Evolutionary conservation across 1,284 basidiomycete genomes (phyloP).

Genomic region (Peniophora sp.): DNA sequence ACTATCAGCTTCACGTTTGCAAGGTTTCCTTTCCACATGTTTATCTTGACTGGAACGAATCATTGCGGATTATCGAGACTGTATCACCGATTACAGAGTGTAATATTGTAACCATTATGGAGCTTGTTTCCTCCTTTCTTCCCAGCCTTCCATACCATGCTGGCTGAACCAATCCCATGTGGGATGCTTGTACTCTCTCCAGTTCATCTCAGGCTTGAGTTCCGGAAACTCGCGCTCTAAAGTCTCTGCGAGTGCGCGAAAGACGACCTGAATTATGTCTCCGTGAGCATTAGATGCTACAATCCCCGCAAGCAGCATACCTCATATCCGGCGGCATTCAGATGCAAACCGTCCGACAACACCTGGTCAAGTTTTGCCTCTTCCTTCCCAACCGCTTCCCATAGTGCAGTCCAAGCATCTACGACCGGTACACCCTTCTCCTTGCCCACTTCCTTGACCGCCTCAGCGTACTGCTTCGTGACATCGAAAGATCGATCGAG

Average conservation of each 20-base stretch:
- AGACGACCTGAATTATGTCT: conserved; percentile 47
- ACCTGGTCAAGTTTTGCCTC: conserved; percentile 42
- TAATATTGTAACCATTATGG: too few species aligned
- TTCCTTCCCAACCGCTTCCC: conserved; percentile 54
- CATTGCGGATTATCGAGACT: too few species aligned
- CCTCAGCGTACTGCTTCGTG: conserved; percentile 64
- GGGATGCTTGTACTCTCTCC: conserved; percentile 44
- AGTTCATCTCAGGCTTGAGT: conserved; percentile 46
- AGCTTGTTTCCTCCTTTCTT: conserved; percentile 2
- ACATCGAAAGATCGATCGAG: conserved; percentile 54
- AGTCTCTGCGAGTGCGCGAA: conserved; percentile 48
- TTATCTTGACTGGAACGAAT: too few species aligned
- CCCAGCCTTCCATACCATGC: conserved; percentile 11
- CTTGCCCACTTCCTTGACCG: conserved; percentile 52
- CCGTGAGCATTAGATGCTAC: not conserved
- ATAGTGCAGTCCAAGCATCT: conserved; percentile 65
- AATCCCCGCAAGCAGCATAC: conserved; percentile 30
- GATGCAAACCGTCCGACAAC: conserved; percentile 70
- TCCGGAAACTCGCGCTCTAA: conserved; percentile 59
- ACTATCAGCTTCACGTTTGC: too few species aligned
- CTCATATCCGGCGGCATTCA: conserved; percentile 64
- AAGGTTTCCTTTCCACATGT: too few species aligned
- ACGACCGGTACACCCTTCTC: conserved; percentile 50
- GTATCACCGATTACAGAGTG: too few species aligned
- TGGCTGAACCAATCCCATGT: conserved; percentile 27